Base-by-base conservation (phyloP, 2,329 filamentous ascomycete species). In the Aspergillus sp. region DNA sequence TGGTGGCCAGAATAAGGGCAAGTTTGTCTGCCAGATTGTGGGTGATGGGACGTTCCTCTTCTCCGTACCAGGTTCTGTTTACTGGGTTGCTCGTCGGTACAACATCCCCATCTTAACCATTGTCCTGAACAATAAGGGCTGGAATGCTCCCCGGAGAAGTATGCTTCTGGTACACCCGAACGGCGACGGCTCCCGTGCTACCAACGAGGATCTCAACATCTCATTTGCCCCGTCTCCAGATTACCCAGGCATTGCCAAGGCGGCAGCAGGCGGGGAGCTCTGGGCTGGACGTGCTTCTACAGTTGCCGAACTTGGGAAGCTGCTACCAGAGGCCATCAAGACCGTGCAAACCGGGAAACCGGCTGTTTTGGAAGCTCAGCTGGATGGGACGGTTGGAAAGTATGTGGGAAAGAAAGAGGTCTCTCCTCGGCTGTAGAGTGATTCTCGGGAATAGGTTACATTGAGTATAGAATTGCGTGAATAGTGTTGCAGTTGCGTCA, bases 41-140 rank as follows among this genome's bases (percentile, higher is more conserved):
- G 83, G 82, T 4, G 83, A 86, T 53, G 83, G 83, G 2, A 83
- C 81, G 0, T 86, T 74, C 60, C 71, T 86, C 7, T 86, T 86
- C 66, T 76, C 71, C 6, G 77, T 85, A 0, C 82, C 82, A 0
- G 77, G 78, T 0, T 78, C 74, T 4, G 83, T 86, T 1, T 86
- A 85, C 61, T 86, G 83, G 83, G 84, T 86, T 39, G 72, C 78
- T 0, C 73, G 81, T 49, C 72, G 81, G 19, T 86, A 86, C 61
- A 74, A 77, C 6, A 84, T 86, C 42, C 82, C 83, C 0, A 69
- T 85, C 9, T 63, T 86, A 31, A 84, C 81, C 0, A 80, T 86
- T 35, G 79, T 86, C 8, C 62, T 86, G 40, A 86, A 86, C 58
- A 86, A 86, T 56, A 79, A 83, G 64, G 82, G 83, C 36, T 86